phyloP scores from a whole-genome alignment of 371 early-diverging fungal genomes.

The Mortierella polycephala region DNA sequence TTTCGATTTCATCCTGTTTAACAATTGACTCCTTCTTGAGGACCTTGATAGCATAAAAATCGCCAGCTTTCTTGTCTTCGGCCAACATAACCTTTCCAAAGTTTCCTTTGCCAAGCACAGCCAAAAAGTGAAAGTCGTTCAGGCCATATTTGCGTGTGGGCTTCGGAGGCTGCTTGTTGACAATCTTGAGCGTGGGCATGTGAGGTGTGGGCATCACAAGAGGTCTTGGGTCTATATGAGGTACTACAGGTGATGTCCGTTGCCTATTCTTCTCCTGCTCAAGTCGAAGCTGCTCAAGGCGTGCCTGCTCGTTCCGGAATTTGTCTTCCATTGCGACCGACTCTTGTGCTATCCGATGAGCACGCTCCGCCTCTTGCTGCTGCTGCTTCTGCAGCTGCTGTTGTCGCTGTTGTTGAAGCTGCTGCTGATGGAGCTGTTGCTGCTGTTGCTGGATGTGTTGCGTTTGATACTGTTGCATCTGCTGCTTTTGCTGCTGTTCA shows the following conservation, averaged over 20 bases:
- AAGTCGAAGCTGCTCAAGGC: slow-evolving; percentile 27
- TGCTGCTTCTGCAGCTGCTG: neutral
- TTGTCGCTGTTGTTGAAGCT: slow-evolving; percentile 16
- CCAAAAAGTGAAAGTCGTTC: slow-evolving; percentile 86
- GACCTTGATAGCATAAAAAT: slow-evolving; percentile 93
- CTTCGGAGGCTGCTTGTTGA: slow-evolving; percentile 39
- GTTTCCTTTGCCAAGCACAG: slow-evolving; percentile 94
- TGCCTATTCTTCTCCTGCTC: slow-evolving; percentile 44
- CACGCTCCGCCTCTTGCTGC: too few species aligned
- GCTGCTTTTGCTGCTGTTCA: slow-evolving; percentile 21
- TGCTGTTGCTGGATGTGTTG: slow-evolving; percentile 26
- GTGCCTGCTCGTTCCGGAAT: slow-evolving; percentile 45
- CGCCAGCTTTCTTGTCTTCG: slow-evolving; percentile 70
- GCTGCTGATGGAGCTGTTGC: slow-evolving; percentile 4
- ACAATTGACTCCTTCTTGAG: slow-evolving; percentile 94
- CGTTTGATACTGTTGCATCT: slow-evolving; percentile 31
- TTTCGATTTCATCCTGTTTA: slow-evolving; percentile 86
- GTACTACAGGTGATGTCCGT: slow-evolving; percentile 17
- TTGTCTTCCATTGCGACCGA: slow-evolving; percentile 14
- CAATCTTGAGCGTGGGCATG: slow-evolving; percentile 47
- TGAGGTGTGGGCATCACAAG: slow-evolving; percentile 39
- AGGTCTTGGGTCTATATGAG: neutral
- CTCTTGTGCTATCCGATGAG: neutral
- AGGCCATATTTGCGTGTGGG: slow-evolving; percentile 55
- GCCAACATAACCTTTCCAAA: slow-evolving; percentile 96